Evolutionary conservation across 2,329 filamentous ascomycete genomes (phyloP).

Genomic region (Parascedosporium putredinis): DNA sequence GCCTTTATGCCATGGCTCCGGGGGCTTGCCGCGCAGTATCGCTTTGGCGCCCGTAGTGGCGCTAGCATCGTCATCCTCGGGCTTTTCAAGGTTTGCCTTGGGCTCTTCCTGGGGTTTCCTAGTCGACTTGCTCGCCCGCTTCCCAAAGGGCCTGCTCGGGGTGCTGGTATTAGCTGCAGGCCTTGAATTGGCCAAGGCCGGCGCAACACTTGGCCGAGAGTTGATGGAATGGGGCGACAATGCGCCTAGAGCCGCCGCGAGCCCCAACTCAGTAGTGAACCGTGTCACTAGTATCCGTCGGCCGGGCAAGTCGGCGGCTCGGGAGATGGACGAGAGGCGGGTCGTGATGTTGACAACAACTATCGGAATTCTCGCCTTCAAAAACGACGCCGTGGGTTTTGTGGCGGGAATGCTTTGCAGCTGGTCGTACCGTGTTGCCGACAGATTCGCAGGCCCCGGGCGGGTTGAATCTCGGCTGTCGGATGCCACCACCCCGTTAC

Average conservation of each 20-base stretch:
- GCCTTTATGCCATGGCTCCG: conserved; percentile 90
- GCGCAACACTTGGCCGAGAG: conserved; percentile 70
- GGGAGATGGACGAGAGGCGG: conserved; percentile 67
- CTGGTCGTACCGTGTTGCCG: conserved; percentile 48
- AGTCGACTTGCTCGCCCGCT: conserved; percentile 57
- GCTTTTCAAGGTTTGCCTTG: conserved; percentile 62
- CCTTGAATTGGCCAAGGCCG: conserved; percentile 76
- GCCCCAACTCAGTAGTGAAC: background rate
- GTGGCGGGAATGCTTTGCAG: conserved; percentile 71
- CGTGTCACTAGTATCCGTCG: background rate
- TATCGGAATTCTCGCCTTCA: conserved; percentile 71
- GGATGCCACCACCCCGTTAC: conserved; percentile 4
- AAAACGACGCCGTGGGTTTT: conserved; percentile 84
- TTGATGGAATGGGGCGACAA: conserved; percentile 50
- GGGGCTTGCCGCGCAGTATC: conserved; percentile 79
- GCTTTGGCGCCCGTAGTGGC: conserved; percentile 84
- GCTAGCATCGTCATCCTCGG: conserved; percentile 75
- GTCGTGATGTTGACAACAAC: conserved; percentile 85
- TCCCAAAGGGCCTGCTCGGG: conserved; percentile 68
- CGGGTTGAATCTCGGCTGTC: background rate
- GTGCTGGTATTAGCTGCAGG: conserved; percentile 87
- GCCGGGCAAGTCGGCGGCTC: conserved; percentile 32
- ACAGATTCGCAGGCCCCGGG: conserved; percentile 22
- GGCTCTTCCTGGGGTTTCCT: conserved; percentile 65
- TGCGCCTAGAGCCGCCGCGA: conserved; percentile 32